Evolutionary conservation across 805 yeast genomes (phyloP).

Genomic region (Ogataea ganodermae): DNA sequence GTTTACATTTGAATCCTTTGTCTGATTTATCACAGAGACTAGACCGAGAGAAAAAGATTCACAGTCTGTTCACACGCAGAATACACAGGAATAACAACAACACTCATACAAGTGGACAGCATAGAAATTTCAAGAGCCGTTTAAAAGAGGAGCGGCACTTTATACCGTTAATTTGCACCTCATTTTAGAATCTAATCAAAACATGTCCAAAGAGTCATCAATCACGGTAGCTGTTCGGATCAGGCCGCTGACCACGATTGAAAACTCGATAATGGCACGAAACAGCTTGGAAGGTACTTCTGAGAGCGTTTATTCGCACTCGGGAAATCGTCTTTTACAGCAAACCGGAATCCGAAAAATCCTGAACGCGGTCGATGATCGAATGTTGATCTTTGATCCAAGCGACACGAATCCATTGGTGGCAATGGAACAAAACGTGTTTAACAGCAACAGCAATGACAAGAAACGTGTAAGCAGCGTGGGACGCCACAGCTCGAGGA

Average conservation of each 20-base stretch:
- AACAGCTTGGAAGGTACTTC: constrained; percentile 32
- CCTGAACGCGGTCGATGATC: constrained; percentile 78
- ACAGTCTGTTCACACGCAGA: too few relatives aligned
- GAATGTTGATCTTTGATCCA: constrained; percentile 87
- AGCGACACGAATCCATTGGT: constrained; percentile 65
- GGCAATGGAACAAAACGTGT: constrained; percentile 44
- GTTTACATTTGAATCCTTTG: constrained; percentile 17
- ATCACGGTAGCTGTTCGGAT: constrained; percentile 79
- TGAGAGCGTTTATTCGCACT: constrained; percentile 6
- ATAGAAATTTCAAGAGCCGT: constrained; percentile 11
- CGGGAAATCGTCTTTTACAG: constrained; percentile 23
- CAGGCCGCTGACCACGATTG: constrained; percentile 73
- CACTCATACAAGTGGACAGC: background rate
- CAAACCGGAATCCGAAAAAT: constrained; percentile 61
- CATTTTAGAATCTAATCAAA: background rate
- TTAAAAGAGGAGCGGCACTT: background rate
- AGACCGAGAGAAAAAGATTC: too few relatives aligned
- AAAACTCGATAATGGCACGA: constrained; percentile 33
- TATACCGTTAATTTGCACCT: background rate
- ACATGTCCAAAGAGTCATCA: constrained; percentile 46
- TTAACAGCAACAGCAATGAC: constrained; percentile 9
- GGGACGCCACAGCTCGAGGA: constrained; percentile 43
- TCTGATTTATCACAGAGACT: background rate
- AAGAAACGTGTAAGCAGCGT: constrained; percentile 20
- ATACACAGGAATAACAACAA: background rate